Evolutionary conservation across 345 rosid genomes (phyloP).

Genomic region (Heritiera fomes): DNA sequence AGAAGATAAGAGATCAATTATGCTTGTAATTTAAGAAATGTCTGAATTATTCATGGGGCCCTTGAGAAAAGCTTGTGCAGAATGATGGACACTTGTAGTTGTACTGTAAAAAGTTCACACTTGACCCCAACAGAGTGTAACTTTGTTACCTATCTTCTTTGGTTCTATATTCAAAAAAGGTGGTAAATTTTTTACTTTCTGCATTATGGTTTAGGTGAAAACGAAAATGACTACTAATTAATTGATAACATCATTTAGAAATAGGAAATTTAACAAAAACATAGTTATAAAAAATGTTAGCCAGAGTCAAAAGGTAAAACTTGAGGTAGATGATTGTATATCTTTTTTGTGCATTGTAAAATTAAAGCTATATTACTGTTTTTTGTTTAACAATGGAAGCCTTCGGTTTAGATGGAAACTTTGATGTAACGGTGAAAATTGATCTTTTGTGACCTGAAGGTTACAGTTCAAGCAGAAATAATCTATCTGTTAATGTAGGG

Average conservation of each 20-base stretch:
- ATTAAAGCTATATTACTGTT: no score
- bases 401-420: no score
- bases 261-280: background rate
- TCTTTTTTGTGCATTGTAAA: background rate
- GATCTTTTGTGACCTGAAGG: no score
- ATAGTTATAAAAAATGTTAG: background rate
- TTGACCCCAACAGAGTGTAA: background rate
- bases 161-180: background rate
- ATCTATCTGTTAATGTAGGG: no score
- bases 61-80: background rate
- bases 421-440: no score
- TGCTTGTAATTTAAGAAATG: slow-evolving; percentile 10
- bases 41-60: background rate
- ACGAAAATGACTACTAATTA: background rate
- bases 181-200: background rate
- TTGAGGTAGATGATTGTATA: background rate
- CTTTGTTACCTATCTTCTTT: background rate
- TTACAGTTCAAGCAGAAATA: no score
- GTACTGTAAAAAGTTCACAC: background rate
- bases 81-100: background rate
- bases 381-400: no score
- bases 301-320: background rate
- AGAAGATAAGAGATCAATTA: slow-evolving; percentile 9
- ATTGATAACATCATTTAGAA: background rate
- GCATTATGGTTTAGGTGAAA: background rate